Conservation (phyloP, 2,329 filamentous ascomycete species). For the Sporothrix brunneoviolacea region DNA sequence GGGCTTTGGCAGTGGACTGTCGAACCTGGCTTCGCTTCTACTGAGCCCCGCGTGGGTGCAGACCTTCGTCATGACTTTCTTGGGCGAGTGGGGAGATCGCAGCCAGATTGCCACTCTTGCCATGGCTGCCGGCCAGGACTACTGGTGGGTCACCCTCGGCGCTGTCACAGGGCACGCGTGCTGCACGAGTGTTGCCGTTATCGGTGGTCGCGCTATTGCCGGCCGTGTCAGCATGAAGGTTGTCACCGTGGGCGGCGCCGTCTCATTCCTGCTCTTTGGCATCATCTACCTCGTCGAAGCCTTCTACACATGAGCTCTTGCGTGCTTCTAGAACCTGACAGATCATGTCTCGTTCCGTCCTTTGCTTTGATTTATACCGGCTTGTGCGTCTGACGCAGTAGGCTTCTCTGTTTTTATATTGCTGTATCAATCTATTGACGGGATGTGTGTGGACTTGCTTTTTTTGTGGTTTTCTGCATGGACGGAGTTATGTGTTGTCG, state of each 20-base stretch:
- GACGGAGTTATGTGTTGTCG: slow-evolving; percentile 18
- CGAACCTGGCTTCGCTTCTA: slow-evolving; percentile 80
- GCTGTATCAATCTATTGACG: neutral
- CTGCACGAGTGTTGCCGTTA: slow-evolving; percentile 85
- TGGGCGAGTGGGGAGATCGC: slow-evolving; percentile 96
- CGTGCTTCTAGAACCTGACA: no score
- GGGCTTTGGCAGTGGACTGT: slow-evolving; percentile 55
- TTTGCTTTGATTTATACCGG: neutral
- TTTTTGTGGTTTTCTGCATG: slow-evolving; percentile 17
- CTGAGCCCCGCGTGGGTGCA: slow-evolving; percentile 97
- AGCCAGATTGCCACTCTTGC: slow-evolving; percentile 98
- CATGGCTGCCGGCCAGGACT: slow-evolving; percentile 97
- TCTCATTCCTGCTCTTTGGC: slow-evolving; percentile 86
- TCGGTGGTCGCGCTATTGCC: slow-evolving; percentile 87
- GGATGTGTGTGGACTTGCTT: neutral
- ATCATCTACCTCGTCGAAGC: slow-evolving; percentile 86
- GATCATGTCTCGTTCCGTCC: no score
- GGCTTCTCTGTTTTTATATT: neutral
- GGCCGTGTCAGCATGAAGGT: slow-evolving; percentile 91
- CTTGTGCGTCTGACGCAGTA: neutral
- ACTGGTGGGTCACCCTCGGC: slow-evolving; percentile 96
- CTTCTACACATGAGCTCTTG: no score
- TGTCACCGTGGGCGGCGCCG: slow-evolving; percentile 86
- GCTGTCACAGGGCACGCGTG: slow-evolving; percentile 79
- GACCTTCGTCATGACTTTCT: slow-evolving; percentile 97